Evolutionary conservation across 257 asterid genomes (phyloP), one percentile per base, ranked within the genome.

Genomic region (Rauvolfia tetraphylla): DNA sequence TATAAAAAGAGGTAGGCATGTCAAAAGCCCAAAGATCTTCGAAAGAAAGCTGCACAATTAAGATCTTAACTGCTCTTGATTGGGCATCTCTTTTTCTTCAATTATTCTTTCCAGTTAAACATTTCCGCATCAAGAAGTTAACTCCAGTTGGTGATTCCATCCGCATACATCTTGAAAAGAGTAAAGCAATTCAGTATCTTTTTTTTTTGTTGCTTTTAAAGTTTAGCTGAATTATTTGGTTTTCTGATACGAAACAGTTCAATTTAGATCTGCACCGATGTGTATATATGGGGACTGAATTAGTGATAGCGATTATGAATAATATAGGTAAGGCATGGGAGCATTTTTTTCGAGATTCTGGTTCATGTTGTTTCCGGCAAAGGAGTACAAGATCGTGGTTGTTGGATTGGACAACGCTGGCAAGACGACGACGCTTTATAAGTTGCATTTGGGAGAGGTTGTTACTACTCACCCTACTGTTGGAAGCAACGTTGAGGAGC

Each of bases 391-490:
- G 92, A 94, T 92, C 90, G 97, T 94, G 72, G 97, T 94, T 76
- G 97, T 94, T 31, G 98, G 98, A 46, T 85, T 94, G 80, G 98
- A 94, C 78, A 94, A 94, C 91, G 98, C 98, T 27, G 98, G 98
- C 14, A 94, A 94, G 85, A 92, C 98, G 82, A 94, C 98, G 82
- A 94, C 98, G 87, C 98, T 94, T 83, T 94, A 94, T 88, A 81
- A 81, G 82, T 59, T 81, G 85, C 81, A 81, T 77, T 81, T 94
- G 76, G 98, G 98, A 12, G 98, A 92, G 84, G 98, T 94, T 58
- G 98, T 94, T 61, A 90, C 98, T 73, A 94, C 98, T 65, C 96
- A 90, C 34, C 98, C 98, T 54, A 94, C 98, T n/a, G 96, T 94
- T 29, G 98, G 98, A 71, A 94, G 98, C 90, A 94, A 94, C 79